Conservation (phyloP, 2,329 filamentous ascomycete species). For the Epichloe hybrida region DNA sequence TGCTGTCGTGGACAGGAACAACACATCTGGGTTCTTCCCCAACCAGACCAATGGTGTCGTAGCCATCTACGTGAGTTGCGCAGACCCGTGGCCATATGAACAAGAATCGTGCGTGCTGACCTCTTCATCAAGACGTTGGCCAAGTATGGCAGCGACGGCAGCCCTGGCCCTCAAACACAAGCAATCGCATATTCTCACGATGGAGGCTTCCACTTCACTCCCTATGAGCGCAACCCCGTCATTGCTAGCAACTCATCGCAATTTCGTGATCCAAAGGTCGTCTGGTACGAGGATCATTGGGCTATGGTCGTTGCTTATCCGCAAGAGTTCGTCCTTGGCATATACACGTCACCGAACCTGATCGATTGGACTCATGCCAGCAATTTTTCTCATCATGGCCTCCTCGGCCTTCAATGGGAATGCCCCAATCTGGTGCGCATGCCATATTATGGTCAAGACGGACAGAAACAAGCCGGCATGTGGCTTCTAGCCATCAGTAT, state of each 20-base stretch:
- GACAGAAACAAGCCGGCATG: conserved; percentile 13
- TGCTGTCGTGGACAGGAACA: conserved; percentile 46
- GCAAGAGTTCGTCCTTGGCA: conserved; percentile 40
- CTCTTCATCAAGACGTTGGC: conserved; percentile 12
- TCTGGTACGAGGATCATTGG: conserved; percentile 44
- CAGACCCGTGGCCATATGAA: no score
- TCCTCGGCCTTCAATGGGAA: conserved; percentile 45
- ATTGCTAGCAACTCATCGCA: conserved; percentile 38
- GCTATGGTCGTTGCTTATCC: conserved; percentile 41
- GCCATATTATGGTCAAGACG: conserved; percentile 23
- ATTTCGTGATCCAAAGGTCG: conserved; percentile 54
- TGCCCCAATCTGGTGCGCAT: conserved; percentile 49
- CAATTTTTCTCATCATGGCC: conserved; percentile 41
- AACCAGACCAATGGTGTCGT: conserved; percentile 47
- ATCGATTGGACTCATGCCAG: conserved; percentile 37
- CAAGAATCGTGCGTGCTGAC: not conserved
- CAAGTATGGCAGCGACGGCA: not conserved
- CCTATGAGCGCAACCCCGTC: conserved; percentile 47
- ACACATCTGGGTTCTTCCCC: conserved; percentile 53
- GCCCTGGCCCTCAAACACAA: conserved; percentile 31
- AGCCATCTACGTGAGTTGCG: conserved; percentile 26
- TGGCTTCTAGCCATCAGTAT: conserved; percentile 37
- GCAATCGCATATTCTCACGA: conserved; percentile 48
- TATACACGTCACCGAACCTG: conserved; percentile 47
- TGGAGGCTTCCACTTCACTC: conserved; percentile 46